Conservation (phyloP, 768 basidiomycete species). For the Gloeopeniophorella convolvens region DNA sequence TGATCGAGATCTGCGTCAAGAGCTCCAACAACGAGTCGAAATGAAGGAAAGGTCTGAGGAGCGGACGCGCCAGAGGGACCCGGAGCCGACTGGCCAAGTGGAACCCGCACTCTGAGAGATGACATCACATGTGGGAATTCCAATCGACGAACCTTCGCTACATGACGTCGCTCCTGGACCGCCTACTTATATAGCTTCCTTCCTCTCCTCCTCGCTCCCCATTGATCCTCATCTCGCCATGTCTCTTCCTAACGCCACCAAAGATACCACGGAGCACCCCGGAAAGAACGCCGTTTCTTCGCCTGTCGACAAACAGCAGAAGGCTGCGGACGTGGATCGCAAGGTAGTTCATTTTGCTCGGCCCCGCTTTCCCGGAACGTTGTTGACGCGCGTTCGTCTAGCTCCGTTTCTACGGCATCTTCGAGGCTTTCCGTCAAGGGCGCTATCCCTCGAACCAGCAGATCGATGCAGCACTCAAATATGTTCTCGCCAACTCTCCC, state of each 20-base stretch:
- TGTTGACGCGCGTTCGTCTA: slow-evolving; percentile 22
- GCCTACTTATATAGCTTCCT: neutral
- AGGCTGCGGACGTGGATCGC: slow-evolving; percentile 72
- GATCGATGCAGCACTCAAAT: slow-evolving; percentile 65
- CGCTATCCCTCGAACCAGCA: slow-evolving; percentile 76
- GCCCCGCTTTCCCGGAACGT: neutral
- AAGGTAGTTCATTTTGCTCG: slow-evolving; percentile 39
- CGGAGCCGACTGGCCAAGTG: no score
- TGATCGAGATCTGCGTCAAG: no score
- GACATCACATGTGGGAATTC: neutral
- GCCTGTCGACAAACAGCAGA: slow-evolving; percentile 52
- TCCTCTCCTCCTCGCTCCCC: neutral
- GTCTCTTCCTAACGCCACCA: slow-evolving; percentile 59
- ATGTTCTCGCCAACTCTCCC: slow-evolving; percentile 52
- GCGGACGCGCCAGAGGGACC: no score
- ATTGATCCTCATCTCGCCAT: no score
- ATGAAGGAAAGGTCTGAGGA: no score
- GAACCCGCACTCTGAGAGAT: slow-evolving; percentile 15
- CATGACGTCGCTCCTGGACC: neutral
- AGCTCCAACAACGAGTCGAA: no score
- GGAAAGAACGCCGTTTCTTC: slow-evolving; percentile 48
- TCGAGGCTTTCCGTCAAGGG: slow-evolving; percentile 75
- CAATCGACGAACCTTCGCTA: neutral
- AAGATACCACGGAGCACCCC: slow-evolving; percentile 58
- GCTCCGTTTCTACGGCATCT: slow-evolving; percentile 73